A percentile compares a stretch with the other conserved stretches of the same genome.
Conservation (phyloP, 2,329 filamentous ascomycete genomes). For the Fusarium humuli region DNA sequence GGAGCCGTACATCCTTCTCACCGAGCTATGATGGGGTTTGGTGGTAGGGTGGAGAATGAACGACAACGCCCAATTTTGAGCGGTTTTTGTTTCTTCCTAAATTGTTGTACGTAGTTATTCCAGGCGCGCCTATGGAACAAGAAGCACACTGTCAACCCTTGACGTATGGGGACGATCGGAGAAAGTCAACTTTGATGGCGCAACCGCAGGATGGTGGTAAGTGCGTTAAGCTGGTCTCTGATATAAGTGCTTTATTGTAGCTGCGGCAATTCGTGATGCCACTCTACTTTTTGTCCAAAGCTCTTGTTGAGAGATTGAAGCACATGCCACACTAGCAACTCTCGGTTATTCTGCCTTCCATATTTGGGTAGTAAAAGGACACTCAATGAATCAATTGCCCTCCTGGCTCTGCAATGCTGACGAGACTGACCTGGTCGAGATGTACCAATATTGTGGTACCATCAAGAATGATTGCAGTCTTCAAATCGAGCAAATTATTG, state of each 20-base stretch:
- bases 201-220: slow-evolving; percentile 19
- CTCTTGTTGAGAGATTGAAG: background rate
- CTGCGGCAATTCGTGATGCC: slow-evolving; percentile 11
- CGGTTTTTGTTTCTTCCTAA: slow-evolving; percentile 26
- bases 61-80: slow-evolving; percentile 14
- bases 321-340: background rate
- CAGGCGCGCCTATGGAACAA: slow-evolving; percentile 43
- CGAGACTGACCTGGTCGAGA: background rate
- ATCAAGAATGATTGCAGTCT: background rate
- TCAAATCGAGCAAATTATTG: background rate
- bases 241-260: slow-evolving; percentile 36
- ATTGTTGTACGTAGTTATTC: slow-evolving; percentile 10
- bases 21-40: slow-evolving; percentile 26
- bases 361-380: no score
- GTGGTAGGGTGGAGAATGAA: slow-evolving; percentile 9
- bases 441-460: background rate
- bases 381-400: background rate
- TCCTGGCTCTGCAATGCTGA: background rate
- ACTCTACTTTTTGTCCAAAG: slow-evolving; percentile 9
- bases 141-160: slow-evolving; percentile 15
- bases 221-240: slow-evolving; percentile 12
- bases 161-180: slow-evolving; percentile 20
- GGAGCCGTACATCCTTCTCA: slow-evolving; percentile 36
- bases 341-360: background rate
- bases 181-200: slow-evolving; percentile 24